A percentile compares a stretch with the other conserved stretches of the same genome.
Conservation (phyloP, 306 rosid genomes). For the Dalbergia cochinchinensis region DNA sequence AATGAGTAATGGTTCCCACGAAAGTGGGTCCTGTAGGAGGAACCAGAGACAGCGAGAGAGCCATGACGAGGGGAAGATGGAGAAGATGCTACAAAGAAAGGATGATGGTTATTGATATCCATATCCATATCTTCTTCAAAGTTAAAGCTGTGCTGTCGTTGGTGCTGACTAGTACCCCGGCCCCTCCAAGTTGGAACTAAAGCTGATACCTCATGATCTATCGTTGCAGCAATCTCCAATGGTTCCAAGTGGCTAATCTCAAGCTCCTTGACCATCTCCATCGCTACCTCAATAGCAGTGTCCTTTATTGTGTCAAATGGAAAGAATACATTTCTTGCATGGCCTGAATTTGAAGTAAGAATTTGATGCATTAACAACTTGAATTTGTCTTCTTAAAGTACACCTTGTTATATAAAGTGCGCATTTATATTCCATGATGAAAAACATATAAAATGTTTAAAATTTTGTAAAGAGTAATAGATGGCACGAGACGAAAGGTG, state of each 20-base stretch:
- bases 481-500: too few relatives aligned
- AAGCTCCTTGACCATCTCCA: conserved; percentile 90
- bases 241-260: conserved; percentile 83
- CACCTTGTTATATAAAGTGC: too few relatives aligned
- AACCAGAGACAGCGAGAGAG: conserved; percentile 53
- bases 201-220: conserved; percentile 72
- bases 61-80: conserved; percentile 61
- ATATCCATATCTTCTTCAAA: conserved; percentile 53
- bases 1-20: conserved; percentile 32
- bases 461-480: too few relatives aligned
- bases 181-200: conserved; percentile 69
- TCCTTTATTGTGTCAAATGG: conserved; percentile 77
- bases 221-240: conserved; percentile 76
- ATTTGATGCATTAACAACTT: neutral
- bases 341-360: conserved; percentile 52
- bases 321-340: conserved; percentile 70
- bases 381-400: too few relatives aligned
- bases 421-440: too few relatives aligned
- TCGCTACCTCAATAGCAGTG: conserved; percentile 77
- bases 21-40: conserved; percentile 43
- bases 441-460: too few relatives aligned
- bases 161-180: conserved; percentile 41
- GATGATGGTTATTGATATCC: conserved; percentile 50
- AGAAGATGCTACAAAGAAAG: conserved; percentile 62
- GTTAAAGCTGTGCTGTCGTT: conserved; percentile 65